Conservation (phyloP, 129 eudicot species). For the Tanacetum coccineum region DNA sequence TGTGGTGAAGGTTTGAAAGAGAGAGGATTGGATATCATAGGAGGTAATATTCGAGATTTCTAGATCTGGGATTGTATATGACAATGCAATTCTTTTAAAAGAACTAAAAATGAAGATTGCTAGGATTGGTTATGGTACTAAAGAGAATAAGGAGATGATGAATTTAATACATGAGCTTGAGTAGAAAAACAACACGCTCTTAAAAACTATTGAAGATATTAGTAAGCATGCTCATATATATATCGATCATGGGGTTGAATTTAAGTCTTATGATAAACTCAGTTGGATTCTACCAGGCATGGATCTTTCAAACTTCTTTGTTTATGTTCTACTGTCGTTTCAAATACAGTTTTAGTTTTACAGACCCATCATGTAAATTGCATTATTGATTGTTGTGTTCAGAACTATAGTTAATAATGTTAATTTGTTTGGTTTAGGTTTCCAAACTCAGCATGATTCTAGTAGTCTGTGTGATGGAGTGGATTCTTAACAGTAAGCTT, state of each 20-base stretch:
- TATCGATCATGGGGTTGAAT: constrained; percentile 81
- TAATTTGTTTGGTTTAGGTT: no score
- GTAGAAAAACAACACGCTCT: background rate
- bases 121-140: background rate
- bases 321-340: no score
- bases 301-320: background rate
- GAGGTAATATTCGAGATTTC: background rate
- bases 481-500: constrained; percentile 65
- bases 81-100: background rate
- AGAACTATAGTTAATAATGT: no score
- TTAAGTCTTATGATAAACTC: constrained; percentile 82
- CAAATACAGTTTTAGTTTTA: no score
- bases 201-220: background rate
- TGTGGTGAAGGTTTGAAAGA: background rate
- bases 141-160: background rate
- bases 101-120: constrained; percentile 11
- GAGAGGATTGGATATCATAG: background rate
- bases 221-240: constrained; percentile 18
- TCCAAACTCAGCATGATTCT: no score
- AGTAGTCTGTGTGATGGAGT: constrained; percentile 8
- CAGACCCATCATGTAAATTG: no score
- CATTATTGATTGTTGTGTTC: no score
- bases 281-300: constrained; percentile 83
- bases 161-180: background rate
- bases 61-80: constrained; percentile 6